Evolutionary conservation across 805 yeast species (phyloP).

Genomic region (Zygotorulaspora sp.): DNA sequence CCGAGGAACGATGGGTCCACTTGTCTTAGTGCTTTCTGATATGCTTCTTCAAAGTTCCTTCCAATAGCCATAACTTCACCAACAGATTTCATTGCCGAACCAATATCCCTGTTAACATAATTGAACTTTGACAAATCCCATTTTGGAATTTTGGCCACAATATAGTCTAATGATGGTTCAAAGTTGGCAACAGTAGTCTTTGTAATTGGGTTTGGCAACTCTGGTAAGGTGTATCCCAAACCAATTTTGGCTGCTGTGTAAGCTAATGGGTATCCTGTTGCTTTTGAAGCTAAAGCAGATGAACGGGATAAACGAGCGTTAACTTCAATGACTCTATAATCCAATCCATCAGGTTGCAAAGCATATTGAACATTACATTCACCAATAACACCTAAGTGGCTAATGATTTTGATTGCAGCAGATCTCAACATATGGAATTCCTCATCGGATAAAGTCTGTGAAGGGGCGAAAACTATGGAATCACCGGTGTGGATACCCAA

Average conservation of each 20-base stretch:
- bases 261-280: conserved; percentile 98
- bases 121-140: conserved; percentile 97
- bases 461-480: conserved; percentile 97
- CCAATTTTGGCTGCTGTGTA: conserved; percentile 98
- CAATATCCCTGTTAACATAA: conserved; percentile 89
- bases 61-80: conserved; percentile 99
- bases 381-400: conserved; percentile 98
- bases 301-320: conserved; percentile 96
- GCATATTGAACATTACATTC: conserved; percentile 98
- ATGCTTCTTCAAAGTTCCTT: conserved; percentile 93
- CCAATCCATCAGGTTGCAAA: conserved; percentile 90
- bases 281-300: conserved; percentile 96
- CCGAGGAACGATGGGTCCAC: conserved; percentile 89
- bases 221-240: conserved; percentile 89
- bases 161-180: conserved; percentile 94
- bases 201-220: conserved; percentile 93
- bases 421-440: conserved; percentile 97
- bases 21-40: conserved; percentile 96
- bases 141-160: conserved; percentile 96
- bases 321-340: conserved; percentile 94
- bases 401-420: conserved; percentile 94
- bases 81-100: conserved; percentile 96
- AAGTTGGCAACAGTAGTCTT: conserved; percentile 94
- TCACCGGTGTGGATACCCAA: conserved; percentile 98
- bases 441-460: conserved; percentile 94